These are phyloP conservation scores for Gynochthodes officinalis DNA, from an alignment of 257 asterid genomes.

Conservation along the genomic window DNA sequence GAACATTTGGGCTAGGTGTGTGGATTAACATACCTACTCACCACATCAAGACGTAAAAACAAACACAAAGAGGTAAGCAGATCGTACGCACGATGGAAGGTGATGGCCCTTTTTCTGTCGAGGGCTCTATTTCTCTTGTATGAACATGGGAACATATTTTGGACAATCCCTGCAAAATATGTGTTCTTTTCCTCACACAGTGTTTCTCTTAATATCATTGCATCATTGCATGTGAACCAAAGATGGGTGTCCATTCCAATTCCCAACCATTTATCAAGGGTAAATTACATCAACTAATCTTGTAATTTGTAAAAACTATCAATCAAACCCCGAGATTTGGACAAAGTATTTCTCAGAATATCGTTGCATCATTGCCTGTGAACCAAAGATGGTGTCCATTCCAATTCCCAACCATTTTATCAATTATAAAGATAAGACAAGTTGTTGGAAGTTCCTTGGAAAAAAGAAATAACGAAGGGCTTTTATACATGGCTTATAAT, in stretches of 20 bases:
- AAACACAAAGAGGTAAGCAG: neutral
- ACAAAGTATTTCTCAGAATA: neutral
- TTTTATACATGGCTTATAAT: too few species aligned
- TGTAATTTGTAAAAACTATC: too few species aligned
- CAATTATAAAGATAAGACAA: neutral
- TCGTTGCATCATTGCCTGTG: neutral
- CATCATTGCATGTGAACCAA: slow-evolving; percentile 17
- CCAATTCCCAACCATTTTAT: neutral
- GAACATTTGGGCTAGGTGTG: too few species aligned
- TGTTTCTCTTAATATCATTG: neutral
- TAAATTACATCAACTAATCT: too few species aligned
- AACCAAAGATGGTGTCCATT: slow-evolving; percentile 3
- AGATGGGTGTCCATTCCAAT: slow-evolving; percentile 15
- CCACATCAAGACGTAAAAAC: neutral
- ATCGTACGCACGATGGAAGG: neutral
- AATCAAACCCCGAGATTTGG: too few species aligned
- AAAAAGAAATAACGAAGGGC: too few species aligned
- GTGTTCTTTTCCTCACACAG: neutral
- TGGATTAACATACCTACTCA: too few species aligned
- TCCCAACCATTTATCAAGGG: neutral
- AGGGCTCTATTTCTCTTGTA: neutral
- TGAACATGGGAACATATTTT: neutral
- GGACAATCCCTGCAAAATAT: neutral
- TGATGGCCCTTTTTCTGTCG: slow-evolving; percentile 1
- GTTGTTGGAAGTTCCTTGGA: neutral